Base-by-base conservation (phyloP, 169 alveolate species). In the Condylostoma magnum region DNA sequence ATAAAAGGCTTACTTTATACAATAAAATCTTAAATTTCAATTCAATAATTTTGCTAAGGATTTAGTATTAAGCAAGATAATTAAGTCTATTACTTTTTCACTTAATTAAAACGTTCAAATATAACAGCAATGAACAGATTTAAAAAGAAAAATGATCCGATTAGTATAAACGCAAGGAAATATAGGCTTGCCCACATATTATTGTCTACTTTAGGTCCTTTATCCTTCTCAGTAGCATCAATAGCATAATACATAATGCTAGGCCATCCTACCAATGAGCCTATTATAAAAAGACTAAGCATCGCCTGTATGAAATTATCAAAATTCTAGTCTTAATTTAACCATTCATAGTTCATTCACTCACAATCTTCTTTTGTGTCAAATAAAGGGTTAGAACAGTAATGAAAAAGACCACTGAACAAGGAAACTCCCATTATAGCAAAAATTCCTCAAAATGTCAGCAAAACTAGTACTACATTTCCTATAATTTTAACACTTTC, bases 241-340 rank as follows among this genome's bases (percentile, higher is more conserved):
- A 74, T 46, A 5, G 77, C 82, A 18, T 43, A 15, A 15, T 41
- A 43, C 76, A 51, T 76, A 8, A 65, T 36, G 6, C 6, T 30
- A 3, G 55, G 22, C 80, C 83, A 76, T 15, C 83, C 83, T 31
- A 50, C 83, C 8, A 74, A 68, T 0, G 83, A 68, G 8, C 20
- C 15, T 15, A 41, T 41, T 41, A 10, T 15, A 41, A 55, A 55
- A 10, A 55, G 34, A 4, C 50, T 6, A 10, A 6, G 4, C 27
- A 55, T 3, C 27, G 68, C 68, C 5, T 8, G 8, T 27, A 4
- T 3, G 5, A 4, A 3, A 51, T 55, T 55, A 51, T 55, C 68
- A 51, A 55, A 55, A 51, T 4, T 55, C 34, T 8, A 15, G 15
- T 41, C 20, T 8, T 8, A 41, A 41, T 41, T 41, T 15, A 10